Base-by-base conservation (phyloP, 768 basidiomycete species). In the Rhizopogon salebrosus region DNA sequence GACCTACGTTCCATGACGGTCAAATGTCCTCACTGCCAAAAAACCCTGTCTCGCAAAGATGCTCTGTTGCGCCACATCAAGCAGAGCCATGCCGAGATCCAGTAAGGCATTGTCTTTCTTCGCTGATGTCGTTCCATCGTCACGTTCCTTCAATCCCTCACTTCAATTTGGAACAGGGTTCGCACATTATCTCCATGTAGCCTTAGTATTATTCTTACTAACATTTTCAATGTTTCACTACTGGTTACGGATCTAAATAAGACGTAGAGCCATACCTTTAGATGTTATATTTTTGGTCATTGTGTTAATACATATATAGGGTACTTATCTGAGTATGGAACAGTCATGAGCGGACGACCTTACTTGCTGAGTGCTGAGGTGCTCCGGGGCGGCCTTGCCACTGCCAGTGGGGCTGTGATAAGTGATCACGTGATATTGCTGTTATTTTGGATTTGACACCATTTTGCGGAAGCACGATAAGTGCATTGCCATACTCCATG, bases 21-120 rank as follows among this genome's bases (percentile, higher is more conserved):
- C 31, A 16, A 22, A 46, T 66, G 64, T 10, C 52, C 54, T 6
- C 39, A 57, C 27, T 66, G 64, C 22, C 34, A 62, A 1, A 60
- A 48, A 4, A 11, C 27, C 0, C 26, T 66, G n/a, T 62, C 65
- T n/a, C 62, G 64, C 6, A 58, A 52, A 31, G 64, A 66, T 29
- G 67, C 64, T 3, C 62, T 69, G 0, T 26, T 18, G 24, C 54
- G 64, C 1, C 64, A 66, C 31, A 53, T 67, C 13, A 60, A 48
- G 13, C 57, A 62, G 2, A 27, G 57, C 4, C 64, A 65, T n/a
- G 37, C 31, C 1, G 40, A 52, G 29, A 23, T n/a, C 22, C 23
- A 49, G 27, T 48, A 34, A 49, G 3, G 31, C 10, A 36, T 20
- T 34, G 13, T 13, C 45, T 18, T 29, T n/a, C 23, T 3, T 48